These are phyloP conservation scores for Paecilomyces niveus DNA, from an alignment of 2,329 filamentous ascomycete species.

Conservation along the genomic window DNA sequence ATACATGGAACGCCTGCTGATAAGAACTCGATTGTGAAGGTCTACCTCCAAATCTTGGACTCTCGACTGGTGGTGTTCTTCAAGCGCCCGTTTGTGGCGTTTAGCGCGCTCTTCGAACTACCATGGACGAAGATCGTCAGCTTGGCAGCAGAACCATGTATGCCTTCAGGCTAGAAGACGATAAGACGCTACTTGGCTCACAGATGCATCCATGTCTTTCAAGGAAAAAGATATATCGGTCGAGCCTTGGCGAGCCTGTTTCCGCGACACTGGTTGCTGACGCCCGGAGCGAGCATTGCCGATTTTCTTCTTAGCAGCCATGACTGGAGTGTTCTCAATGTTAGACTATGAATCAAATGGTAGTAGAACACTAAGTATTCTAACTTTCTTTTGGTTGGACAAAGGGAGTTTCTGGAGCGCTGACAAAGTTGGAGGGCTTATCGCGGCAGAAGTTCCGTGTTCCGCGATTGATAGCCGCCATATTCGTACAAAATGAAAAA, in stretches of 20 bases:
- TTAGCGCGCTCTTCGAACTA: slow-evolving; percentile 7
- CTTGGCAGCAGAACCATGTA: neutral
- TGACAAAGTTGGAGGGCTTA: neutral
- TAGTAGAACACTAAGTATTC: no score
- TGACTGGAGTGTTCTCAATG: neutral
- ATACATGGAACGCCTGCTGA: slow-evolving; percentile 6
- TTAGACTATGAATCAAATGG: neutral
- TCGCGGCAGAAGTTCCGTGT: neutral
- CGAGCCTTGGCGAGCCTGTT: neutral
- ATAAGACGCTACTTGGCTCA: slow-evolving; percentile 7
- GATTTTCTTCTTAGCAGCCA: neutral
- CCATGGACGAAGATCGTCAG: neutral
- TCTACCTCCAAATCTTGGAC: slow-evolving; percentile 8
- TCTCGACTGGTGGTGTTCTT: slow-evolving; percentile 7
- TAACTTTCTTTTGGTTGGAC: neutral
- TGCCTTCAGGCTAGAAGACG: neutral
- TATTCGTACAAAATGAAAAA: no score
- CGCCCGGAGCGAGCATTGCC: neutral
- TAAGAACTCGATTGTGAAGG: slow-evolving; percentile 2
- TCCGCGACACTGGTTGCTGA: neutral
- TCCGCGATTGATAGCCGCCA: neutral
- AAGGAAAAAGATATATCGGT: slow-evolving; percentile 3
- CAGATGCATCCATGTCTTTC: slow-evolving; percentile 9
- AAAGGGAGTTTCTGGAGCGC: neutral
- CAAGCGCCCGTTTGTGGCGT: slow-evolving; percentile 8